These are phyloP conservation scores for Styphnolobium japonicum DNA, from an alignment of 306 rosid genomes.

Conservation along the genomic window DNA sequence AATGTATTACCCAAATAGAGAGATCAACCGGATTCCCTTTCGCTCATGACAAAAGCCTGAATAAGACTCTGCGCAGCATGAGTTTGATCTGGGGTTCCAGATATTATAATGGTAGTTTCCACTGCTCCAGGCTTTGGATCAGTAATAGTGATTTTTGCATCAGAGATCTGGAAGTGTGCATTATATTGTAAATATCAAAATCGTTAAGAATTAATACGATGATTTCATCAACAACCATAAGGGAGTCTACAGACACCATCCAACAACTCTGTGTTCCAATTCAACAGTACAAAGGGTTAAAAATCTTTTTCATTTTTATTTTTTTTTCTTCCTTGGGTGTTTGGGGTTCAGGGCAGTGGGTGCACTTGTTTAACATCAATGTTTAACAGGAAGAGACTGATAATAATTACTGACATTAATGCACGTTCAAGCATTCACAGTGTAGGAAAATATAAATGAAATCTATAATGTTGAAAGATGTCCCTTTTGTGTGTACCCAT, in stretches of 20 bases:
- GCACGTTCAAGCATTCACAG: neutral
- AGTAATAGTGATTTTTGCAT: conserved; percentile 78
- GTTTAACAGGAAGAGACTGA: neutral
- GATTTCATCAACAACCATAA: conserved; percentile 27
- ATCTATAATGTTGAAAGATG: neutral
- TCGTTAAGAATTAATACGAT: neutral
- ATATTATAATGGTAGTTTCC: conserved; percentile 83
- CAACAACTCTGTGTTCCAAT: neutral
- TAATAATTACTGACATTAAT: neutral
- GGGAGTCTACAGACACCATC: too few species aligned
- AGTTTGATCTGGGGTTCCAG: conserved; percentile 97
- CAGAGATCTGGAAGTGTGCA: conserved; percentile 70
- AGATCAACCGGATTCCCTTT: conserved; percentile 66
- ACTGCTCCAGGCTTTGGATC: conserved; percentile 87
- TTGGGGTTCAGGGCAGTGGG: neutral
- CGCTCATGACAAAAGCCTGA: conserved; percentile 95
- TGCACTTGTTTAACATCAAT: neutral
- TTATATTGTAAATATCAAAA: conserved; percentile 27
- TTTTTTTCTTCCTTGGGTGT: neutral
- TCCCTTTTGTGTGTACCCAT: neutral
- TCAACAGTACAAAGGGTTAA: neutral
- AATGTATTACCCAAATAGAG: conserved; percentile 41
- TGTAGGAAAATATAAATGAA: neutral
- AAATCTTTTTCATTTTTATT: neutral
- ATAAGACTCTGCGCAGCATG: conserved; percentile 98